These are phyloP conservation scores for Pseudogymnoascus sp. DNA, from an alignment of 2,329 filamentous ascomycete species.

Conservation along the genomic window DNA sequence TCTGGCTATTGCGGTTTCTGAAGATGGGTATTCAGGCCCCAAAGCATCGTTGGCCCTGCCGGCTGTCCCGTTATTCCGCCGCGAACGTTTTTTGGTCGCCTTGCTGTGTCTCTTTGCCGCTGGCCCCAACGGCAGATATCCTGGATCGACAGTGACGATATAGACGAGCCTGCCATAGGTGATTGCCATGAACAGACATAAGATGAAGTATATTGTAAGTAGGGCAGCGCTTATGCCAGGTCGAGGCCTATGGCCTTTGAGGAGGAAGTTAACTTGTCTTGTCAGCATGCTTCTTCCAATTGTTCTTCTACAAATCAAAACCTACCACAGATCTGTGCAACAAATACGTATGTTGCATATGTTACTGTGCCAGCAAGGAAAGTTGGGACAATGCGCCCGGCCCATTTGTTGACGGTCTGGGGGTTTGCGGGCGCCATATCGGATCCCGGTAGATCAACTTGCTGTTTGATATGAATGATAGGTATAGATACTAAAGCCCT, in stretches of 20 bases:
- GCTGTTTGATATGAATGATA: slow-evolving; percentile 7
- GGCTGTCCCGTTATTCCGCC: slow-evolving; percentile 17
- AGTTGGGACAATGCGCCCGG: slow-evolving; percentile 52
- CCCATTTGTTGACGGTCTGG: slow-evolving; percentile 23
- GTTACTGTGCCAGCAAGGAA: slow-evolving; percentile 58
- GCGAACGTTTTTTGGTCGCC: slow-evolving; percentile 24
- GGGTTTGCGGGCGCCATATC: slow-evolving; percentile 1
- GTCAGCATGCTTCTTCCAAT: slow-evolving; percentile 13
- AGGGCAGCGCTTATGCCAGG: slow-evolving; percentile 57
- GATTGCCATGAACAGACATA: slow-evolving; percentile 57
- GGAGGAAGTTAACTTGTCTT: slow-evolving; percentile 61
- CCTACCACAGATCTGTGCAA: slow-evolving; percentile 61
- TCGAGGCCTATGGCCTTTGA: slow-evolving; percentile 39
- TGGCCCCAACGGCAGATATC: slow-evolving; percentile 61
- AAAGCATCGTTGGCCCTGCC: slow-evolving; percentile 13
- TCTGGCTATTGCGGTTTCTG: slow-evolving; percentile 17
- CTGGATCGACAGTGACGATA: slow-evolving; percentile 62
- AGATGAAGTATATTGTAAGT: slow-evolving; percentile 63
- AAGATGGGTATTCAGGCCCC: slow-evolving; percentile 16
- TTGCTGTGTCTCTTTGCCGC: slow-evolving; percentile 22
- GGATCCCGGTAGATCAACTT: background rate
- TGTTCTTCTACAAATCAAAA: slow-evolving; percentile 17
- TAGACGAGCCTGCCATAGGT: slow-evolving; percentile 66
- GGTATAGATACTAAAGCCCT: background rate
- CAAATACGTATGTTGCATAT: slow-evolving; percentile 65